phyloP scores from a whole-genome alignment of 768 basidiomycete genomes.

The Leucocoprinus sp. region DNA sequence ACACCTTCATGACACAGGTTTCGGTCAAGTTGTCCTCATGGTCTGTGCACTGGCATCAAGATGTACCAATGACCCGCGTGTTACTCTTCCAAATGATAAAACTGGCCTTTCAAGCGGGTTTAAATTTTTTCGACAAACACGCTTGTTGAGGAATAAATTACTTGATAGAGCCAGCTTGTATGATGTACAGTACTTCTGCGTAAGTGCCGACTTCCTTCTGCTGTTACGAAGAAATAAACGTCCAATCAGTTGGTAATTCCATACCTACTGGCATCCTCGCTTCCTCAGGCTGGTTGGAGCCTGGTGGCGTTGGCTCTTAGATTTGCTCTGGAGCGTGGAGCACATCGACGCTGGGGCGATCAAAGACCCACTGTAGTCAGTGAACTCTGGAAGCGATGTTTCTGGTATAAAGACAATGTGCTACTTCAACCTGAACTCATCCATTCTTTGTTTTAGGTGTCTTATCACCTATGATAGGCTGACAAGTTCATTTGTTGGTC shows the following conservation, averaged over 20 bases:
- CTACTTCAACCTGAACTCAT: background rate
- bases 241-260: slow-evolving; percentile 22
- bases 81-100: slow-evolving; percentile 26
- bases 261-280: slow-evolving; percentile 33
- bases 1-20: slow-evolving; percentile 41
- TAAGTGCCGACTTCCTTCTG: slow-evolving; percentile 28
- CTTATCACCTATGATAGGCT: slow-evolving; percentile 25
- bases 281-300: slow-evolving; percentile 49
- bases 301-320: slow-evolving; percentile 51
- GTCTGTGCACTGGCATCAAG: slow-evolving; percentile 58
- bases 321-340: slow-evolving; percentile 53
- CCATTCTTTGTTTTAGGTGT: slow-evolving; percentile 17
- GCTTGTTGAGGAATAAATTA: slow-evolving; percentile 49
- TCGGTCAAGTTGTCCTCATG: slow-evolving; percentile 50
- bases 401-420: slow-evolving; percentile 31
- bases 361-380: slow-evolving; percentile 31
- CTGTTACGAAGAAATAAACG: background rate
- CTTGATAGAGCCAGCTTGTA: slow-evolving; percentile 51
- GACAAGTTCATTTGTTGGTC: slow-evolving; percentile 45
- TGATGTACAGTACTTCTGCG: slow-evolving; percentile 64
- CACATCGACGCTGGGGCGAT: slow-evolving; percentile 42
- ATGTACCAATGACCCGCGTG: slow-evolving; percentile 44
- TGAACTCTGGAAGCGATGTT: slow-evolving; percentile 55
- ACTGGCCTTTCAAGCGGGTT: slow-evolving; percentile 45
- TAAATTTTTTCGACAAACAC: slow-evolving; percentile 56